Evolutionary conservation across 768 basidiomycete genomes (phyloP), one percentile per base, ranked within the genome.

Genomic region (Leccinellum rugosiceps): DNA sequence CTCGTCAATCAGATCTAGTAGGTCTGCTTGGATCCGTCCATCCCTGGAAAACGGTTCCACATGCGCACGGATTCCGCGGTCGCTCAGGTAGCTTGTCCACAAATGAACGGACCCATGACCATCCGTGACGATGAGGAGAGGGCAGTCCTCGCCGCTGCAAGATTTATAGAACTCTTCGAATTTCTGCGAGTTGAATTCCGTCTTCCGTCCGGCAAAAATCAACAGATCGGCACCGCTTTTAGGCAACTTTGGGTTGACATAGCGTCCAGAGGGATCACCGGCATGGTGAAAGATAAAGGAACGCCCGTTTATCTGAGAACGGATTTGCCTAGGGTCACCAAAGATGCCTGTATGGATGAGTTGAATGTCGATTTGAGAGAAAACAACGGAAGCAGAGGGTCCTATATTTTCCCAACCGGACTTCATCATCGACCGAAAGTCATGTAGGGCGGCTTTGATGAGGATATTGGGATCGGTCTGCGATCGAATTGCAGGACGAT

Each of bases 371-470:
- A 54, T 46, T 28, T 64, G 64, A 47, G 23, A 61, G 52, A 68
- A 60, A 50, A 67, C 57, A 48, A 71, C 60, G 21, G 34, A 53
- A 51, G 63, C 57, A 46, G 48, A 13, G 19, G 58, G 56, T 14
- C 60, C 66, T 17, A 57, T 52, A 25, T 57, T 64, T 38, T 69
- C 69, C 67, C 64, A 69, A 4, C 66, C 62, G 13, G 65, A 61
- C 49, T 48, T 61, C 52, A 71, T 56, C 57, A 69, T 56, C 32
- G 62, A 71, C 49, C 67, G 69, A 50, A 69, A 62, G 56, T 69
- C 68, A 17, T 49, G 19, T 1, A 69, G 32, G n/a, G 66, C 67
- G 17, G 67, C 67, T 55, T 69, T 70, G 34, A 69, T 66, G 2
- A 68, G 50, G 47, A 55, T 34, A 23, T 65, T 67, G 43, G 61